Base-by-base conservation (phyloP, 139 green algal genomes). In the Picochlorum sp. region DNA sequence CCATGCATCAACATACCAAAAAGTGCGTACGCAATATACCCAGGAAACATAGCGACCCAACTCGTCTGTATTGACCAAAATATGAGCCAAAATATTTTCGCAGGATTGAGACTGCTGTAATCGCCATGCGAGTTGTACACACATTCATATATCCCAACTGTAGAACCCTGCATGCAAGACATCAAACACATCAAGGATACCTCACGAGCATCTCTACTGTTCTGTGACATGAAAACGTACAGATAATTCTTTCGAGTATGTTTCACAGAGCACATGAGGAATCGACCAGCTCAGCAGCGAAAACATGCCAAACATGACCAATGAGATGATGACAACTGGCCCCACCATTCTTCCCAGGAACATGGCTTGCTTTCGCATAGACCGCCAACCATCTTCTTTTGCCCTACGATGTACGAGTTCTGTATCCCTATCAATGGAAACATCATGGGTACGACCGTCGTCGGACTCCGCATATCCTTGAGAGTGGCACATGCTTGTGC, bases 21-120 rank as follows among this genome's bases (percentile, higher is more conserved):
- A 31, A 75, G 30, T 31, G 52, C 56, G 10, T 50, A 24, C 6
- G 10, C 18, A 21, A 70, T 45, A 24, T 54, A 49, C 2, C 26
- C 31, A 14, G 28, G 15, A 41, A 71, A 75, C 1, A 65, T 8
- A 4, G 24, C 34, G 2, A 66, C 26, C 69, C 69, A 75, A 30
- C 34, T 44, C n/a, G 51, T 11, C 28, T 67, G 38, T 16, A 65
- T 49, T 3, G 45, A 37, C 52, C 54, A 71, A 63, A 55, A 75
- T 24, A 66, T 8, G 1, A 75, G 55, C 24, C 44, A 71, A 47
- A 70, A 75, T 62, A 70, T 52, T 18, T 64, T 44, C 20, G 15
- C n/a, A 16, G 20, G 5, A 24, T 51, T 45, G 5, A 24, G 15
- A 51, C 5, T 10, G 21, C 20, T 51, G 18, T 70, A 49, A 16